Evolutionary conservation across 2,329 filamentous ascomycete genomes (phyloP), one percentile per base, ranked within the genome.

Genomic region (Epichloe sp.): DNA sequence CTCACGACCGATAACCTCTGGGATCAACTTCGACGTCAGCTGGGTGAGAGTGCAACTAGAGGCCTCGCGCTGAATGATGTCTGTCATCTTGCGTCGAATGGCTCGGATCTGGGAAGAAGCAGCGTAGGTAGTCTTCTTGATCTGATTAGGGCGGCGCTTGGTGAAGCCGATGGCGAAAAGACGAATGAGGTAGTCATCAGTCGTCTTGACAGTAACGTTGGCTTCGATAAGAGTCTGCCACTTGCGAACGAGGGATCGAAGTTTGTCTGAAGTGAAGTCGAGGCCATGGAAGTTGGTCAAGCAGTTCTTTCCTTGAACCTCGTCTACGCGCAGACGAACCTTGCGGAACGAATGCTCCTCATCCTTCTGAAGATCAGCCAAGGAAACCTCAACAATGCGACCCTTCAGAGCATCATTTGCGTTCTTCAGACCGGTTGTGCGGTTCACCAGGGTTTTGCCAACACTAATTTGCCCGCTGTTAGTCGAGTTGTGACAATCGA

Each of bases 61-160:
- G 58, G 93, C 93, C 80, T 98, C 93, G 65, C 90, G 86, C 75
- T 87, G 82, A 75, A 98, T 97, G 76, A 98, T 97, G 77, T 98
- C 93, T 60, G 82, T 86, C 93, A 98, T 98, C 88, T 98, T 97
- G 82, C 90, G 93, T 75, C 93, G 87, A 74, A 98, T 98, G 64
- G 86, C 85, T 62, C 91, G 86, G 74, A 97, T 97, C 78, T 98
- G 93, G 60, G 93, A 97, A 60, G 88, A 89, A 60, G 85, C 85
- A 63, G 93, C 93, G 71, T 98, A 98, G 71, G 93, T 98, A 67
- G 93, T 98, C 87, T 97, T 98, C 87, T 95, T 95, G 81, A 98
- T 91, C 82, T 98, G 93, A 82, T 97, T 98, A 65, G 88, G 89
- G 69, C 93, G 86, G 75, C 89, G 83, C 86, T 97, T 97, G 76